phyloP scores from a whole-genome alignment of 2,329 filamentous ascomycete species.

The Aspergillus flavus region DNA sequence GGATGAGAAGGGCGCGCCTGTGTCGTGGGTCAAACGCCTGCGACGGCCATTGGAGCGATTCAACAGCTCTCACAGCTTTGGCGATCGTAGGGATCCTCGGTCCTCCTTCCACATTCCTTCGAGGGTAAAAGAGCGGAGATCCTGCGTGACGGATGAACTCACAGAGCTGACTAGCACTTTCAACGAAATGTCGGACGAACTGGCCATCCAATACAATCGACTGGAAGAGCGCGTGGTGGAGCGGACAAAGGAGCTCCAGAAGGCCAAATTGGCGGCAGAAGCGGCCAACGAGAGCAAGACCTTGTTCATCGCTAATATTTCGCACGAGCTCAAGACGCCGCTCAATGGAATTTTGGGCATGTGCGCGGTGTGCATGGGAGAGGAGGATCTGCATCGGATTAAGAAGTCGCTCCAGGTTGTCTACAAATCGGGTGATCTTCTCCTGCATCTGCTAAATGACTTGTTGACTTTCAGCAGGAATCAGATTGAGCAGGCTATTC shows the following conservation, averaged over 20 bases:
- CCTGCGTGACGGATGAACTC: conserved; percentile 78
- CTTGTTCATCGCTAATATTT: conserved; percentile 92
- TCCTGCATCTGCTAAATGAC: conserved; percentile 86
- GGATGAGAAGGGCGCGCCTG: conserved; percentile 18
- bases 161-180: conserved; percentile 84
- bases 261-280: conserved; percentile 88
- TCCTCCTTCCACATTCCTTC: conserved; percentile 81
- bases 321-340: conserved; percentile 79
- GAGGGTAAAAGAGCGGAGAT: conserved; percentile 74
- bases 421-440: conserved; percentile 82
- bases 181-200: conserved; percentile 91
- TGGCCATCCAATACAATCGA: conserved; percentile 81
- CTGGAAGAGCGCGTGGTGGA: conserved; percentile 83
- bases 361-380: conserved; percentile 90
- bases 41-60: conserved; percentile 14
- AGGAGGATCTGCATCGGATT: conserved; percentile 75
- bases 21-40: conserved; percentile 19
- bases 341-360: conserved; percentile 91
- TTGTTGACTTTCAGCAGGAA: conserved; percentile 93
- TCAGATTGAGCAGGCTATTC: conserved; percentile 83
- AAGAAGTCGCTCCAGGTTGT: conserved; percentile 84
- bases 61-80: conserved; percentile 10
- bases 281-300: conserved; percentile 97
- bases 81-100: not conserved
- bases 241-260: conserved; percentile 80